Base-by-base conservation (phyloP, 306 rosid species). In the Pterocarpus santalinus region DNA sequence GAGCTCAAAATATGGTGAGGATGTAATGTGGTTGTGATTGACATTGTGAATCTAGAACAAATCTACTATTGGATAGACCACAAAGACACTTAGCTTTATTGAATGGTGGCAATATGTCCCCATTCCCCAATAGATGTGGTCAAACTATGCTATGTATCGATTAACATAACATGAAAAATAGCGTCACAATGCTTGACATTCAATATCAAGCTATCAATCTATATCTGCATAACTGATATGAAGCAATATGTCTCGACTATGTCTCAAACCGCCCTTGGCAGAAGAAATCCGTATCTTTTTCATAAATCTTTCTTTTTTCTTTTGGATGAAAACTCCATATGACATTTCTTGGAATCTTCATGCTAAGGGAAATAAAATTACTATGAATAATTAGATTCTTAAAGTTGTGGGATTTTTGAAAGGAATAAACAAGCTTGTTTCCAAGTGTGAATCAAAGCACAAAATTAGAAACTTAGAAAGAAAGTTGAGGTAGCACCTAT, bases 1-100 rank as follows among this genome's bases (percentile, higher is more conserved):
- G 68, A 78, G 83, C 73, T 72, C 46, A 43, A 79, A 65, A 73
- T 85, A 53, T 69, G 39, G 36, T 52, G 38, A 46, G 65, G 57
- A 46, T 73, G 13, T 4, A 73, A 67, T 69, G 17, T 51, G 17
- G 70, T 41, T 63, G 11, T 62, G 16, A 33, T 72, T 44, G 63
- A 46, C 62, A 43, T 72, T 43, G n/a, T 56, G 69, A 58, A 70
- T n/a, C 4, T 70, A 16, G 49, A 41, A 55, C 44, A 66, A 60
- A 9, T 75, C 66, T 61, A 49, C 41, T 36, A 64, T 22, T 53
- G 57, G 35, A 51, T 61, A 49, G 67, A 69, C 62, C 17, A 39
- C 38, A 33, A 76, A 39, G 9, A 55, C 44, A 69, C 49, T 39
- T 32, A 11, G 53, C 47, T 52, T 51, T 69, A 13, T 38, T 60